Evolutionary conservation across 345 rosid genomes (phyloP), one percentile per base, ranked within the genome.

Genomic region (Dipteronia sinensis): DNA sequence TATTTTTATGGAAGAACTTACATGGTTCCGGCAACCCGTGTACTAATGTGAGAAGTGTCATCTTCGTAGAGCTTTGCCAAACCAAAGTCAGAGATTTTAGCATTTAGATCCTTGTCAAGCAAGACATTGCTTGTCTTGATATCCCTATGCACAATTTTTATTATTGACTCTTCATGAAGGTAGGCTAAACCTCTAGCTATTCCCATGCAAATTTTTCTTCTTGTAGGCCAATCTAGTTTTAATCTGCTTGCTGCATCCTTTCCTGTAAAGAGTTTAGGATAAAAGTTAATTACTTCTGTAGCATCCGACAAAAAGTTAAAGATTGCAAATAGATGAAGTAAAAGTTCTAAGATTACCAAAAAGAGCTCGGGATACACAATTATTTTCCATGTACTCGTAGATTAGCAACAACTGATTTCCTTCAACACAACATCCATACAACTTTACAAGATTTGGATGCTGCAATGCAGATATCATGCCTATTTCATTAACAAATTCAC

Each of bases 31-130:
- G 98, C 97, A 67, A 94, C 76, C 3, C 96, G 86, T 3, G 97
- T 93, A 80, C 98, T 94, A 81, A 93, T 90, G 85, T 94, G 98
- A 68, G 94, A 89, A 76, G 88, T 83, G 47, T 86, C 97, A 76
- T 91, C 98, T 76, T 94, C 96, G 55, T 86, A 86, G 8, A 94
- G 88, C 90, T 91, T 94, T 22, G 98, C 97, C 80, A 94, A 73
- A 78, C 98, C 98, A 76, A 94, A 94, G 80, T 94, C 97, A 38
- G 98, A 94, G 77, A 94, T 94, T 81, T 94, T 94, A 3, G 98
- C 91, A 74, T 88, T 89, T 46, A 92, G 85, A 80, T 92, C 87
- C 83, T 90, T 91, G 71, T 94, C 97, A 34, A 94, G 94, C 80
- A 94, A 85, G 76, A 95, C 95, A 51, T 95, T 93, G 85, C 98